Evolutionary conservation across 179 eudicot genomes (phyloP).

Genomic region (Beta lomatogona): DNA sequence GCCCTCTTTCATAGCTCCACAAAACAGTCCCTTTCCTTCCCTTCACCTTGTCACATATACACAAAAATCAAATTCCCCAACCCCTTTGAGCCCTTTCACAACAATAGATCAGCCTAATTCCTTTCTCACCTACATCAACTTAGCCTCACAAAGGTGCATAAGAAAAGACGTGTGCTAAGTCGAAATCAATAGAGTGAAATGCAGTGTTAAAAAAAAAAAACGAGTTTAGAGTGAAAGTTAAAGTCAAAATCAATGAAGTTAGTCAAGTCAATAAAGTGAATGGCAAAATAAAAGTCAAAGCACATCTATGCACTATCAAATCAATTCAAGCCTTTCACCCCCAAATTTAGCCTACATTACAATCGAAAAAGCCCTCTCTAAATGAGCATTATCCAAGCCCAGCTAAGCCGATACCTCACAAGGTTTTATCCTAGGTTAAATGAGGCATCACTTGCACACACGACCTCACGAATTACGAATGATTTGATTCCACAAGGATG

Average conservation of each 20-base stretch:
- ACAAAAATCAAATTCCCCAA: neutral
- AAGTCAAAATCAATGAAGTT: neutral
- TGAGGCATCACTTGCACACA: neutral
- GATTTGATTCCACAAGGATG: neutral
- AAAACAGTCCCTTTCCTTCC: neutral
- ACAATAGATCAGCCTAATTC: neutral
- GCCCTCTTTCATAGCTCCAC: neutral
- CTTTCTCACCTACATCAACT: neutral
- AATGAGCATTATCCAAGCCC: neutral
- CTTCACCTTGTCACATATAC: neutral
- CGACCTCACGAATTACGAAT: neutral
- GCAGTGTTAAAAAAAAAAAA: neutral
- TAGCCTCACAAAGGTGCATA: neutral
- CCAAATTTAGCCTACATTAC: neutral
- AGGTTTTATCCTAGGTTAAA: neutral
- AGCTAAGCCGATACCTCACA: neutral
- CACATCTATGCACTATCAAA: neutral
- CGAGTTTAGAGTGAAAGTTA: neutral
- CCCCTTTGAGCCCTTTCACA: neutral
- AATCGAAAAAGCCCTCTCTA: neutral
- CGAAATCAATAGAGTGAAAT: neutral
- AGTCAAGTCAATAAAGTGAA: neutral
- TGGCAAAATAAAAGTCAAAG: neutral
- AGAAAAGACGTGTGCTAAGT: neutral
- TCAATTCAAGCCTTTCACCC: neutral